A percentile compares a stretch with the other conserved stretches of the same genome.
Conservation (phyloP, 805 yeast species). For the Starmerella kuoi region DNA sequence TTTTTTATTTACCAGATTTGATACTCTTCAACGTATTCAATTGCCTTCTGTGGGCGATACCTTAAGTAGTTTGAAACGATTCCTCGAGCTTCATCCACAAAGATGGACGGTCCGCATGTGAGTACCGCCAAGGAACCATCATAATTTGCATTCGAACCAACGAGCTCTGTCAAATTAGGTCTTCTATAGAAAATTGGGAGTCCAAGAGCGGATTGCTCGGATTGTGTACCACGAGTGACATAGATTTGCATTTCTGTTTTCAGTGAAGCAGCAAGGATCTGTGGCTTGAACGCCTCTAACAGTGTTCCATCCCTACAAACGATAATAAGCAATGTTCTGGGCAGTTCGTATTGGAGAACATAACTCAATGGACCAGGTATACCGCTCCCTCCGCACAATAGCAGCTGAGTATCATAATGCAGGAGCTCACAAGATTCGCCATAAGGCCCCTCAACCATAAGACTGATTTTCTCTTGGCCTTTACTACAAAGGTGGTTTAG, state of each 20-base stretch:
- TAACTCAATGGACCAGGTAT: conserved; percentile 11
- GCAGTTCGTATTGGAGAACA: neutral
- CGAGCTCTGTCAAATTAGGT: conserved; percentile 19
- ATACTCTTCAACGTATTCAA: conserved; percentile 46
- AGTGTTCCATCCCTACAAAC: conserved; percentile 7
- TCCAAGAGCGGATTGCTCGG: neutral
- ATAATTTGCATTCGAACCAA: conserved; percentile 26
- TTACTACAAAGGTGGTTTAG: neutral
- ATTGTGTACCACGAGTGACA: neutral
- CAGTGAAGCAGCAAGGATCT: neutral
- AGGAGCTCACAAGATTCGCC: conserved; percentile 3
- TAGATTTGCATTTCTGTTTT: neutral
- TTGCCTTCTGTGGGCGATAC: conserved; percentile 38
- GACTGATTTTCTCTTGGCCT: neutral
- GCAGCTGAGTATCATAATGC: conserved; percentile 1
- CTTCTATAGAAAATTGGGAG: neutral
- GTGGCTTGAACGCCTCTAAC: conserved; percentile 4
- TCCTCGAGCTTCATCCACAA: conserved; percentile 47
- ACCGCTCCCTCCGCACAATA: conserved; percentile 12
- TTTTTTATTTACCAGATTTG: conserved; percentile 61
- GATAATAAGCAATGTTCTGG: conserved; percentile 3
- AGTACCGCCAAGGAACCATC: conserved; percentile 39
- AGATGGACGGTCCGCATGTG: conserved; percentile 49
- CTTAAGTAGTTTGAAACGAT: conserved; percentile 34
- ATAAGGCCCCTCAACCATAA: conserved; percentile 6